Conservation (phyloP, 1,284 basidiomycete genomes). For the Mycena citricolor region DNA sequence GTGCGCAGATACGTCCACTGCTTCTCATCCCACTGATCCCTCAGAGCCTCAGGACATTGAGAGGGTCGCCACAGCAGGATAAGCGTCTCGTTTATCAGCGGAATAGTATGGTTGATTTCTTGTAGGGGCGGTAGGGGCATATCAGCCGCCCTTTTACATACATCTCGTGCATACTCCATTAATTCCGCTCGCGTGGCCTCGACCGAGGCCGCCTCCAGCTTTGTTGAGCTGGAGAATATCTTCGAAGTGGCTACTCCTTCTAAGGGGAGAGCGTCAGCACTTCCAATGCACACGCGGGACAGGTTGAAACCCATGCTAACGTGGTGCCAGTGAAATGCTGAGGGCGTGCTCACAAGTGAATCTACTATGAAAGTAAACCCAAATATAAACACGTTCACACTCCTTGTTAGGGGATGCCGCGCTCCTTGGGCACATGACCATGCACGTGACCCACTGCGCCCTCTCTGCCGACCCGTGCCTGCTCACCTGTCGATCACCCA, state of each 20-base stretch:
- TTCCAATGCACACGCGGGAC: slow-evolving; percentile 23
- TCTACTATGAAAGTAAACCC: too few relatives aligned
- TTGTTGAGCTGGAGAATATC: not conserved
- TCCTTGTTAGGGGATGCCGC: too few relatives aligned
- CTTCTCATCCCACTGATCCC: slow-evolving; percentile 29
- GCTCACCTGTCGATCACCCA: too few relatives aligned
- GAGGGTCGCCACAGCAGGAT: slow-evolving; percentile 30
- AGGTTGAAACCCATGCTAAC: too few relatives aligned
- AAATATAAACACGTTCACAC: too few relatives aligned
- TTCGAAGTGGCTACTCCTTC: slow-evolving; percentile 2
- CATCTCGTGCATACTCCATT: slow-evolving; percentile 4
- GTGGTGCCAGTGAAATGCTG: too few relatives aligned
- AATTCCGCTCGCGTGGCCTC: not conserved
- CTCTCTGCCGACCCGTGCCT: too few relatives aligned
- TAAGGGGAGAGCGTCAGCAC: slow-evolving; percentile 3
- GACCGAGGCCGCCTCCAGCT: not conserved
- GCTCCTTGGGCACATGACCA: too few relatives aligned
- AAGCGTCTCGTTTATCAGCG: slow-evolving; percentile 34
- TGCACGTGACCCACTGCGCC: too few relatives aligned
- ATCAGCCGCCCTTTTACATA: slow-evolving; percentile 4
- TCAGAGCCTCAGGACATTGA: slow-evolving; percentile 32
- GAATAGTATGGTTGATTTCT: slow-evolving; percentile 42
- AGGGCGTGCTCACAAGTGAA: too few relatives aligned
- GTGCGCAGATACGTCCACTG: slow-evolving; percentile 27
- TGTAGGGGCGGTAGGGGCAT: slow-evolving; percentile 30